Percentiles rank a stretch among this genome's conserved stretches.
Evolutionary conservation across 305 asterid genomes (phyloP).

Genomic region (Fraxinus xanthoxyloides): DNA sequence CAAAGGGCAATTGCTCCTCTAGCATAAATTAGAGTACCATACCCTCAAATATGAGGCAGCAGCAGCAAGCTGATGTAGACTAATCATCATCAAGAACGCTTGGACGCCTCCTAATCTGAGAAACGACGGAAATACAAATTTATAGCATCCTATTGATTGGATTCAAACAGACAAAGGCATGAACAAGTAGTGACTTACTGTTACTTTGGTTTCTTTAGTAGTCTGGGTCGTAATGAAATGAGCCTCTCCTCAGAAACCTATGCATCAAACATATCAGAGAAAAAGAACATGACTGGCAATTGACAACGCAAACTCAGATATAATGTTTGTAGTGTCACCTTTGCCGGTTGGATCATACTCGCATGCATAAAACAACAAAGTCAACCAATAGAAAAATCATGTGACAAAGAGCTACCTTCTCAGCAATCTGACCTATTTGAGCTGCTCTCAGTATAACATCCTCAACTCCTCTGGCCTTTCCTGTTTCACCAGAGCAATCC

Average conservation of each 20-base stretch:
- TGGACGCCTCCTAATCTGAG: constrained; percentile 72
- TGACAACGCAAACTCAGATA: neutral
- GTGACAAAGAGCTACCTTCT: constrained; percentile 47
- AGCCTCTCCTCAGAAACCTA: constrained; percentile 91
- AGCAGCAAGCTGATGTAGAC: constrained; percentile 9
- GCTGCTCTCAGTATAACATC: constrained; percentile 87
- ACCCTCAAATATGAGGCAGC: neutral
- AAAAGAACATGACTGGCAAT: neutral
- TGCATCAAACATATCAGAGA: neutral
- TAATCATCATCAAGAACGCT: constrained; percentile 77
- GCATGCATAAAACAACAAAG: neutral
- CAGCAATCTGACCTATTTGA: constrained; percentile 76
- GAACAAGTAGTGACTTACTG: constrained; percentile 52
- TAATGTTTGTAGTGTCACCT: neutral
- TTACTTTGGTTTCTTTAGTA: constrained; percentile 82
- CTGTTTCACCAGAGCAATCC: constrained; percentile 94
- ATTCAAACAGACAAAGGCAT: neutral
- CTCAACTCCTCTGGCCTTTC: constrained; percentile 96
- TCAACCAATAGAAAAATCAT: neutral
- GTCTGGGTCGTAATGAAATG: constrained; percentile 83
- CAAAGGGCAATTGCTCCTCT: neutral
- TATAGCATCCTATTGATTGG: neutral
- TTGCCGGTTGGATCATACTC: neutral
- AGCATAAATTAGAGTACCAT: neutral
- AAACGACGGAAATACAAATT: neutral